A percentile compares a stretch with the other conserved stretches of the same genome.
phyloP scores from a whole-genome alignment of 306 rosid species.

The Rosa persica region DNA sequence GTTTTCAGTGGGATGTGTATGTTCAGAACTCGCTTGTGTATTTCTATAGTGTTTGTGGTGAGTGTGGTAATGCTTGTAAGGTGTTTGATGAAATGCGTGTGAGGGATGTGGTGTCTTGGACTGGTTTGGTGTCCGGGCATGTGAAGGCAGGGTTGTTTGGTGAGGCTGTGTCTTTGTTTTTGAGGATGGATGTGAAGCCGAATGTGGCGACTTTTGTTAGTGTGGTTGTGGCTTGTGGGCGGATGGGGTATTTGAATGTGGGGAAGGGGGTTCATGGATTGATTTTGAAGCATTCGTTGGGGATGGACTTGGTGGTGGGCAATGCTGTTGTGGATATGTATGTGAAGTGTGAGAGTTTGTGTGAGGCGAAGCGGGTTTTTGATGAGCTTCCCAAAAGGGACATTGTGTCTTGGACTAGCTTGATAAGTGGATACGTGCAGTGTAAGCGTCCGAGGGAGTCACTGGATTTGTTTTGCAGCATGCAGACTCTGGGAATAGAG shows the following conservation, averaged over 20 bases:
- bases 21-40: constrained; percentile 62
- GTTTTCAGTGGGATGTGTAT: constrained; percentile 48
- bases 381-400: constrained; percentile 60
- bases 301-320: constrained; percentile 46
- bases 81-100: constrained; percentile 75
- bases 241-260: constrained; percentile 40
- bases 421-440: constrained; percentile 70
- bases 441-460: constrained; percentile 58
- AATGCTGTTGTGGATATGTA: constrained; percentile 76
- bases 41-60: constrained; percentile 58
- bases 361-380: constrained; percentile 57
- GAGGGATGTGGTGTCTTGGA: constrained; percentile 86
- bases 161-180: constrained; percentile 46
- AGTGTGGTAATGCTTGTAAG: constrained; percentile 39
- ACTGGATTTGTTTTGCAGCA: constrained; percentile 54
- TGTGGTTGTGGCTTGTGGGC: constrained; percentile 63
- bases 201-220: constrained; percentile 63
- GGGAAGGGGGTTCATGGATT: constrained; percentile 80
- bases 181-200: constrained; percentile 58
- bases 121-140: constrained; percentile 67
- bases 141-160: constrained; percentile 50
- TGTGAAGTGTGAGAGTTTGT: constrained; percentile 54
- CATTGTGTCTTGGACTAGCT: constrained; percentile 68
- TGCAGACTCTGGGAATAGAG: constrained; percentile 47
- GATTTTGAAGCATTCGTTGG: constrained; percentile 35